These are phyloP conservation scores for Flaveria sonorensis DNA, from an alignment of 129 eudicot species.

Conservation along the genomic window DNA sequence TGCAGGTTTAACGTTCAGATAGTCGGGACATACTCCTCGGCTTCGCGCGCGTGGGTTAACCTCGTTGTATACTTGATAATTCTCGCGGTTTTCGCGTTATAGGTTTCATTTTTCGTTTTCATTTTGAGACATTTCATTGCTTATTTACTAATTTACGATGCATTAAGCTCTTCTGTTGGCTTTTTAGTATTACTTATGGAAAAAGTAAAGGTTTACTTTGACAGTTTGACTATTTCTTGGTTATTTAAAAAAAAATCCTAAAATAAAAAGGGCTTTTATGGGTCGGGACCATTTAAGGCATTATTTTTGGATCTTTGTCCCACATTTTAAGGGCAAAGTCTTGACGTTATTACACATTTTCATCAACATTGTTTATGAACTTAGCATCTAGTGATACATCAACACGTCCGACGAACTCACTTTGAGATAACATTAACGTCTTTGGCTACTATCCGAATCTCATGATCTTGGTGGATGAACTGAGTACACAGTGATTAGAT, in stretches of 20 bases:
- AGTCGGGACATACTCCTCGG: conserved; percentile 29
- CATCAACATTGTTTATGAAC: not conserved
- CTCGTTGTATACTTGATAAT: conserved; percentile 23
- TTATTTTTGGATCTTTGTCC: conserved; percentile 39
- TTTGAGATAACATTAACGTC: not conserved
- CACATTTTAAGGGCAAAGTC: conserved; percentile 35
- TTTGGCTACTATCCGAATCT: not conserved
- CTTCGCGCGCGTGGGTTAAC: conserved; percentile 25
- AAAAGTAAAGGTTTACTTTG: not conserved
- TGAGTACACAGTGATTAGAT: not conserved
- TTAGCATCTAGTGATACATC: not conserved
- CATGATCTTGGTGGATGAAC: conserved; percentile 4
- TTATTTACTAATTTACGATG: conserved; percentile 25
- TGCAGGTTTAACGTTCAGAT: conserved; percentile 64
- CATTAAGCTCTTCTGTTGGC: conserved; percentile 2
- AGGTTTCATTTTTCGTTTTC: conserved; percentile 34
- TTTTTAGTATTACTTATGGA: conserved; percentile 6
- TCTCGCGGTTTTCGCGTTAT: conserved; percentile 24
- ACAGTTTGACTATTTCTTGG: not conserved
- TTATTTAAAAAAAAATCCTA: not conserved
- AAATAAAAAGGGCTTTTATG: conserved; percentile 10
- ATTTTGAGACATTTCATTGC: conserved; percentile 23
- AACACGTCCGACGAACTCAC: not conserved
- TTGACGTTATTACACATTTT: not conserved
- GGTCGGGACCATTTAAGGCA: conserved; percentile 29